phyloP scores from a whole-genome alignment of 306 rosid species.

The Vigna hirtella region DNA sequence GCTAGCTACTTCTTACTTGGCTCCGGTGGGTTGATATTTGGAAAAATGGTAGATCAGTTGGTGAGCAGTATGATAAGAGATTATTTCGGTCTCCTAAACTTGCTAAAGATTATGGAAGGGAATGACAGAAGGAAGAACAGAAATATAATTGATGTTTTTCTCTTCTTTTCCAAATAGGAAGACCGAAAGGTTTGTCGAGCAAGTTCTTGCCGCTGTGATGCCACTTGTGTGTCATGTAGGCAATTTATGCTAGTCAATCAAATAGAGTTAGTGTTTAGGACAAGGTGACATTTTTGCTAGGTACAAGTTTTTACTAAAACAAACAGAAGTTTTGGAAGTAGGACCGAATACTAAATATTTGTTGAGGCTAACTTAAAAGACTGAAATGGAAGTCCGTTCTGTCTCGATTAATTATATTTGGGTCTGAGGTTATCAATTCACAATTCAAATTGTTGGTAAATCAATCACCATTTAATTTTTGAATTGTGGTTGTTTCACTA shows the following conservation, averaged over 20 bases:
- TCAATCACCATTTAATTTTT: neutral
- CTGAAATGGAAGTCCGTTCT: neutral
- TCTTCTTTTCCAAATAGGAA: constrained; percentile 5
- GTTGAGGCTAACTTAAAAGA: constrained; percentile 6
- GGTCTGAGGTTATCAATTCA: neutral
- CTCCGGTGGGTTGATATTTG: neutral
- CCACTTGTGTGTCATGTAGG: neutral
- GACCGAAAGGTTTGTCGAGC: neutral
- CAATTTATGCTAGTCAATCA: constrained; percentile 25
- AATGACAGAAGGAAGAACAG: neutral
- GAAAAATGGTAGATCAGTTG: neutral
- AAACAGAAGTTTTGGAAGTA: neutral
- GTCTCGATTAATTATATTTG: neutral
- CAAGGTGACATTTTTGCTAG: neutral
- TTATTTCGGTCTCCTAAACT: constrained; percentile 22
- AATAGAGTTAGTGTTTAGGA: neutral
- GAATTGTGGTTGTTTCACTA: neutral
- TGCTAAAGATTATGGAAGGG: constrained; percentile 4
- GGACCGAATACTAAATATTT: neutral
- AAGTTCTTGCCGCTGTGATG: neutral
- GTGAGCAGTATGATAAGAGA: neutral
- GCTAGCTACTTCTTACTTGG: neutral
- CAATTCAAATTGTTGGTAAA: constrained; percentile 2
- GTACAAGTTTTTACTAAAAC: neutral
- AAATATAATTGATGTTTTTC: neutral